Evolutionary conservation across 148 eudicot species (phyloP).

Genomic region (Arbutus unedo): DNA sequence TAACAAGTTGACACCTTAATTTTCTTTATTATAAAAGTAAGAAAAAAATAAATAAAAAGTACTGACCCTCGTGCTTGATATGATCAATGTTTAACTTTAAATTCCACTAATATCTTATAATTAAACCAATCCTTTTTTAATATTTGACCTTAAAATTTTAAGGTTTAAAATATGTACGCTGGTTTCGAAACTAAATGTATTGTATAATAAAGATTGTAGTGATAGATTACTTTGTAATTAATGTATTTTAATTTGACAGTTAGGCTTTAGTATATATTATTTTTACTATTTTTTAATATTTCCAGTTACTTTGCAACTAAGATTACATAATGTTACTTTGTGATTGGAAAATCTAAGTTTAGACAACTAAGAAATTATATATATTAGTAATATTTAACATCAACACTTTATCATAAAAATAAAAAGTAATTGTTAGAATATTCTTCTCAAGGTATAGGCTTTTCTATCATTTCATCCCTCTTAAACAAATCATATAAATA

Average conservation of each 20-base stretch:
- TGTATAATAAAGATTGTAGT: constrained; percentile 7
- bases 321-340: background rate
- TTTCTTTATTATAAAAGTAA: background rate
- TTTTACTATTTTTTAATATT: background rate
- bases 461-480: constrained; percentile 11
- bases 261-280: background rate
- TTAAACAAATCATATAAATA: background rate
- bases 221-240: background rate
- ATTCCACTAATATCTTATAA: background rate
- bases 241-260: background rate
- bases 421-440: constrained; percentile 2
- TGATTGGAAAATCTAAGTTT: constrained; percentile 2
- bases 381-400: constrained; percentile 1
- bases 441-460: constrained; percentile 11
- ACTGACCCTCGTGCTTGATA: constrained; percentile 4
- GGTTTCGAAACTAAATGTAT: background rate
- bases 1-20: background rate
- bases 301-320: background rate
- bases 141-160: constrained; percentile 12
- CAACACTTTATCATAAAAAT: constrained; percentile 1
- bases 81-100: background rate
- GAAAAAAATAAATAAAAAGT: background rate
- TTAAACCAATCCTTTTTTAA: constrained; percentile 4
- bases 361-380: background rate
- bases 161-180: background rate